Conservation (phyloP, 1,139 yeast species). For the Nadsonia commutata region DNA sequence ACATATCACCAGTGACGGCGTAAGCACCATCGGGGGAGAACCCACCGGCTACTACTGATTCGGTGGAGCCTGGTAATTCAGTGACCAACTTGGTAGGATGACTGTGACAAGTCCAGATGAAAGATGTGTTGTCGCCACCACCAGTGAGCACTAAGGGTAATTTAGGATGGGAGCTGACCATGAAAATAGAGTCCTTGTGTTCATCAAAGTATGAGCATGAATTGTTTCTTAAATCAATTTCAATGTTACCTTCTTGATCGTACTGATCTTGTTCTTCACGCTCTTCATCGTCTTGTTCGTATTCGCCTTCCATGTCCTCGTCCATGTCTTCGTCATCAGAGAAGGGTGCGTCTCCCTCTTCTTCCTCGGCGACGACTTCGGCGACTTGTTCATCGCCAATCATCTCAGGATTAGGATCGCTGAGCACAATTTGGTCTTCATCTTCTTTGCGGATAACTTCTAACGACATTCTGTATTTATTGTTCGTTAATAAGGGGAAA, state of each 20-base stretch:
- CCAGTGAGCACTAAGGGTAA: constrained; percentile 77
- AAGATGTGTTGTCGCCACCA: constrained; percentile 82
- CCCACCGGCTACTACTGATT: constrained; percentile 72
- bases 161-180: constrained; percentile 64
- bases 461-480: not conserved
- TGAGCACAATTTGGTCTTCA: constrained; percentile 10
- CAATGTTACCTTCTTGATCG: constrained; percentile 39
- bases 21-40: constrained; percentile 73
- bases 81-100: constrained; percentile 71
- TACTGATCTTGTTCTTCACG: constrained; percentile 11
- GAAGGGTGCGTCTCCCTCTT: constrained; percentile 9
- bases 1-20: constrained; percentile 87
- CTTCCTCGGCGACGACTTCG: constrained; percentile 18
- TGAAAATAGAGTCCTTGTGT: constrained; percentile 73
- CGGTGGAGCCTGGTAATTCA: constrained; percentile 65
- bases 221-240: constrained; percentile 72
- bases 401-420: not conserved
- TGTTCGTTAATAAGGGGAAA: not conserved
- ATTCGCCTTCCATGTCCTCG: constrained; percentile 12
- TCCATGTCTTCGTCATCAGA: constrained; percentile 9
- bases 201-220: constrained; percentile 80
- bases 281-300: constrained; percentile 11
- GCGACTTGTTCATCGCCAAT: constrained; percentile 16
- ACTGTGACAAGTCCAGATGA: constrained; percentile 81
- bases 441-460: constrained; percentile 12